A percentile compares a stretch with the other conserved stretches of the same genome.
Evolutionary conservation across 2,329 filamentous ascomycete genomes (phyloP).

Genomic region (Colletotrichum tropicale): DNA sequence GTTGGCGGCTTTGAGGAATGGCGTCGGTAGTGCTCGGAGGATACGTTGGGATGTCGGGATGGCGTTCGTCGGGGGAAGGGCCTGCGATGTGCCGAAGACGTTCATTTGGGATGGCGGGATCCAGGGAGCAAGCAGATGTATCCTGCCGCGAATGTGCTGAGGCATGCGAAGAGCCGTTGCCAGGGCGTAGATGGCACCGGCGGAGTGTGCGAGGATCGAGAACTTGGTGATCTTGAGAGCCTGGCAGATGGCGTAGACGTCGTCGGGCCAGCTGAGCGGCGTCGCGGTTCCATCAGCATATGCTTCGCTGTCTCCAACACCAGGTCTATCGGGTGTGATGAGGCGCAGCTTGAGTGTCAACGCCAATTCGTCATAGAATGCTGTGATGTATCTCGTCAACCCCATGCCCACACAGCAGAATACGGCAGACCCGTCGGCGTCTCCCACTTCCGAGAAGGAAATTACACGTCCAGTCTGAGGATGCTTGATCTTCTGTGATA

Average conservation of each 20-base stretch:
- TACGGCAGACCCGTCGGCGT: constrained; percentile 87
- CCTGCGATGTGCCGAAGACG: constrained; percentile 74
- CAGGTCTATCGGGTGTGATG: constrained; percentile 92
- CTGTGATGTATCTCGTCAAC: constrained; percentile 91
- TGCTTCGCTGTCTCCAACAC: constrained; percentile 88
- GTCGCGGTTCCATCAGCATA: constrained; percentile 83
- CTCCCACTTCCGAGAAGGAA: constrained; percentile 95
- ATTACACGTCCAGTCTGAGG: constrained; percentile 87
- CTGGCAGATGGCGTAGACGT: constrained; percentile 94
- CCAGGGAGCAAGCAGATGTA: constrained; percentile 95
- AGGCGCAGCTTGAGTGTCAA: constrained; percentile 85
- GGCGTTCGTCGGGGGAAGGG: constrained; percentile 79
- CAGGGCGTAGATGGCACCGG: constrained; percentile 96
- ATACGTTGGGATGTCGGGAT: constrained; percentile 93
- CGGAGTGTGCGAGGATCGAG: constrained; percentile 93
- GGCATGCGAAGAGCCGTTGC: constrained; percentile 95
- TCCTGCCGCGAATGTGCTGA: constrained; percentile 90
- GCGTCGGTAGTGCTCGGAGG: constrained; percentile 85
- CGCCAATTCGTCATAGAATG: constrained; percentile 96
- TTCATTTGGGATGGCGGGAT: constrained; percentile 95
- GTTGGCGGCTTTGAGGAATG: constrained; percentile 92
- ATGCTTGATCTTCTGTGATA: constrained; percentile 88
- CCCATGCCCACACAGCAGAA: constrained; percentile 99
- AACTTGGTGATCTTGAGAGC: constrained; percentile 93
- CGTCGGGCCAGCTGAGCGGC: constrained; percentile 87